A percentile compares a stretch with the other conserved stretches of the same genome.
Evolutionary conservation across 331 rosid species (phyloP).

Genomic region (Spiraea crenata): DNA sequence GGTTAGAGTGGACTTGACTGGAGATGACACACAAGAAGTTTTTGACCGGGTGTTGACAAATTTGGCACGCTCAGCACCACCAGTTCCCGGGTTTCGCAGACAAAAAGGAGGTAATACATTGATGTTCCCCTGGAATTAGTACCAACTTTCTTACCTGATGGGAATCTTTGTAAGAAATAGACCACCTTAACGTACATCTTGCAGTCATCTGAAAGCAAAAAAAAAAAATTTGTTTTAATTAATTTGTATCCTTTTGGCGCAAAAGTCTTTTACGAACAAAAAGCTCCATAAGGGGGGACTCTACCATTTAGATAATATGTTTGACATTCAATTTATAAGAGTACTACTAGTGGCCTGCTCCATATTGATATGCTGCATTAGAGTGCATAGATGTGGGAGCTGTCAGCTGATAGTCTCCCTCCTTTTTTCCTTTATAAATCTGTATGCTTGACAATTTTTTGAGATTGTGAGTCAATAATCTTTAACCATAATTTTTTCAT

Average conservation of each 20-base stretch:
- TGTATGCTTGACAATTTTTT: neutral
- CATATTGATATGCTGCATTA: neutral
- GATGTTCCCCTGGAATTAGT: neutral
- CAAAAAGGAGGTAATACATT: conserved; percentile 72
- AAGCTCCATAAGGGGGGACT: too few relatives aligned
- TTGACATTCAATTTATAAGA: too few relatives aligned
- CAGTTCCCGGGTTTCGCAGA: conserved; percentile 80
- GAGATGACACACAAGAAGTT: conserved; percentile 64
- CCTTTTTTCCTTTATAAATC: neutral
- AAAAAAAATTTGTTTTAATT: too few relatives aligned
- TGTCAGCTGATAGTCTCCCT: neutral
- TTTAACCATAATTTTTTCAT: conserved; percentile 21
- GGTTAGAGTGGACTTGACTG: conserved; percentile 73
- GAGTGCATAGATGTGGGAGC: neutral
- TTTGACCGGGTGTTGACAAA: conserved; percentile 55
- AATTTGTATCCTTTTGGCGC: too few relatives aligned
- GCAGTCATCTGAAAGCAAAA: neutral
- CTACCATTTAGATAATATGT: too few relatives aligned
- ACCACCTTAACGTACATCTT: neutral
- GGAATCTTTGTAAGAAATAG: too few relatives aligned
- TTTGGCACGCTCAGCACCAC: conserved; percentile 75
- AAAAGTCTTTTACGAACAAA: too few relatives aligned
- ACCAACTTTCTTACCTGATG: neutral
- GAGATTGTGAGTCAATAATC: neutral
- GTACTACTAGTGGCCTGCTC: too few relatives aligned